Percentiles rank a stretch among this genome's conserved stretches.
Conservation (phyloP, 148 eudicot genomes). For the Chenopodium berlandieri region DNA sequence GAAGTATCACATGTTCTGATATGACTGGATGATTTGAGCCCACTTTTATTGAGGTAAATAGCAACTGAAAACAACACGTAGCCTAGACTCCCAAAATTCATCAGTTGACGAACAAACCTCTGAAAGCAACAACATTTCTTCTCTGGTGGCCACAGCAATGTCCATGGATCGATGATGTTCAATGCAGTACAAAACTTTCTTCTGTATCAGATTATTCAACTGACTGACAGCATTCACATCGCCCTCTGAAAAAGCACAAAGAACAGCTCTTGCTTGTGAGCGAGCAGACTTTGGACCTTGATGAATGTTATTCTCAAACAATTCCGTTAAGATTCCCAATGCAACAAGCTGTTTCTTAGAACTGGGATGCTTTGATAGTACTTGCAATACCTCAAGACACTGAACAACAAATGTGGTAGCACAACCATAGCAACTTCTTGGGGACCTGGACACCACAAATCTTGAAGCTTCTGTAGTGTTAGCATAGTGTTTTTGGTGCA, state of each 20-base stretch:
- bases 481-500: slow-evolving; percentile 76
- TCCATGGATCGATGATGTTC: slow-evolving; percentile 99
- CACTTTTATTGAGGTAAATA: slow-evolving; percentile 87
- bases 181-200: slow-evolving; percentile 89
- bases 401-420: slow-evolving; percentile 93
- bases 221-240: slow-evolving; percentile 83
- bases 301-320: slow-evolving; percentile 97
- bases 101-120: slow-evolving; percentile 95
- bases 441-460: slow-evolving; percentile 79
- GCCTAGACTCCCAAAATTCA: slow-evolving; percentile 97
- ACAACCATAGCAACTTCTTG: slow-evolving; percentile 98
- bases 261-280: slow-evolving; percentile 95
- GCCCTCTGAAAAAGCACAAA: slow-evolving; percentile 96
- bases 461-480: slow-evolving; percentile 56
- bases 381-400: slow-evolving; percentile 93
- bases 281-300: slow-evolving; percentile 97
- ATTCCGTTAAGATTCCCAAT: slow-evolving; percentile 83
- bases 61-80: slow-evolving; percentile 90
- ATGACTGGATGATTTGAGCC: slow-evolving; percentile 98
- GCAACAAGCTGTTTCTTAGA: slow-evolving; percentile 95
- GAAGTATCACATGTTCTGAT: slow-evolving; percentile 96
- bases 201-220: slow-evolving; percentile 83
- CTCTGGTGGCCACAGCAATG: slow-evolving; percentile 88
- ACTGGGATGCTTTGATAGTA: slow-evolving; percentile 79
- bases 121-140: slow-evolving; percentile 89